These are phyloP conservation scores for Dendrostoma leiphaemia DNA, from an alignment of 2,329 filamentous ascomycete genomes.

Conservation along the genomic window DNA sequence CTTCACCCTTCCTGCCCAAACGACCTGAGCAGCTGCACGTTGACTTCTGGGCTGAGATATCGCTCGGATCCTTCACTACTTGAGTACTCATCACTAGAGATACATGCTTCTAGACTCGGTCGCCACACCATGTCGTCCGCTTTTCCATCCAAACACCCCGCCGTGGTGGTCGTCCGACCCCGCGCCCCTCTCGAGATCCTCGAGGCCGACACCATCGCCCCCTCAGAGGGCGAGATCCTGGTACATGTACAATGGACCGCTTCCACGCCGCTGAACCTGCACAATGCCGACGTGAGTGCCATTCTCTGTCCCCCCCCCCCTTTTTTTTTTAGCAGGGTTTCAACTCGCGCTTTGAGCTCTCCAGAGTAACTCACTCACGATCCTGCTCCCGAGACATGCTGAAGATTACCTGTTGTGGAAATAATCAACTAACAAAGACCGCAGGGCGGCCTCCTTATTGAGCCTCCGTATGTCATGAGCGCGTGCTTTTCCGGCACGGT, in stretches of 20 bases:
- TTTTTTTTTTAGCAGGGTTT: no score
- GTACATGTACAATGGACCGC: conserved; percentile 57
- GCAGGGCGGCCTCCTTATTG: conserved; percentile 55
- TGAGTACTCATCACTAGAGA: not conserved
- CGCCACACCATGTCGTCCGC: conserved; percentile 13
- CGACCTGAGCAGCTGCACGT: not conserved
- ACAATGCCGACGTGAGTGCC: conserved; percentile 60
- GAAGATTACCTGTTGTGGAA: no score
- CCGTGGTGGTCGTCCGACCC: conserved; percentile 24
- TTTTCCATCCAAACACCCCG: conserved; percentile 26
- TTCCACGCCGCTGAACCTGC: conserved; percentile 60
- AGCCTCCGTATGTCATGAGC: conserved; percentile 49
- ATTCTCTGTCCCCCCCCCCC: no score
- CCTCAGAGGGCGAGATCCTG: conserved; percentile 46
- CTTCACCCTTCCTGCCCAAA: no score
- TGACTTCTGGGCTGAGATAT: not conserved
- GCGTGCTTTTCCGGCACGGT: conserved; percentile 52
- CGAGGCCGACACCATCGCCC: conserved; percentile 28
- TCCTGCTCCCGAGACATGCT: no score
- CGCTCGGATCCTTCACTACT: not conserved
- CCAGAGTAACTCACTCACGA: no score
- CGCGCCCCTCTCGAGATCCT: conserved; percentile 25
- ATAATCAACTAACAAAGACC: no score
- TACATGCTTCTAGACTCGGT: not conserved
- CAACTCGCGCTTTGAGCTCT: no score